Base-by-base conservation (phyloP, 2,329 filamentous ascomycete species). In the Arthroderma sp. region DNA sequence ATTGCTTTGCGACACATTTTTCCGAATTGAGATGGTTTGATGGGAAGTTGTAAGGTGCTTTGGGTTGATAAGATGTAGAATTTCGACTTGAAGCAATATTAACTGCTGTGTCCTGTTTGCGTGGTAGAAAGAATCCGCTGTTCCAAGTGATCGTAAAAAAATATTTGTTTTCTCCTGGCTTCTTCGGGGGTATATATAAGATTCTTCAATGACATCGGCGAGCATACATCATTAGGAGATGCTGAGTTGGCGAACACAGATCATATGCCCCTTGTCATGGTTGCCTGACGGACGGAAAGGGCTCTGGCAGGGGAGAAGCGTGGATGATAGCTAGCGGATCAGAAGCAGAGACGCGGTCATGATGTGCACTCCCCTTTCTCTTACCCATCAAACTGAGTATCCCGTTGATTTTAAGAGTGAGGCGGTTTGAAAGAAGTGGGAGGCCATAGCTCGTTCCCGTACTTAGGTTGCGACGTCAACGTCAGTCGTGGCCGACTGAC, bases 1-100 rank as follows among this genome's bases (percentile, higher is more conserved):
- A 42, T 44, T 32, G 49, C 49, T n/a, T 52, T 52, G 37, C 45
- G 45, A 42, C 50, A 52, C 50, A 52, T 52, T 34, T 11, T 34
- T 34, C 11, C 32, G 11, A 11, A 11, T 9, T 34, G 32, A 3
- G 32, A 9, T 8, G 11, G 8, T 9, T 34, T 8, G 32, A 11
- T 11, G 32, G 11, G 8, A 34, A 34, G 32, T 34, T 34, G 32
- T 9, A 34, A 11, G 32, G 3, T 11, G 11, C 32, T 34, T 33
- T 42, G 29, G 40, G 22, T 9, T 3, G 40, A 33, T 15, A n/a
- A 33, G 5, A 7, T 11, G 22, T 36, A 11, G 29, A 36, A 11
- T 36, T 36, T 43, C 6, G 40, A 11, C 30, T 36, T 27, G 22
- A 36, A 33, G 31, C 28, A 8, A 31, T 32, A 32, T 11, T 11